Percentiles rank a stretch among this genome's conserved stretches.
Evolutionary conservation across 257 asterid species (phyloP).

Genomic region (Gentiana dahurica): DNA sequence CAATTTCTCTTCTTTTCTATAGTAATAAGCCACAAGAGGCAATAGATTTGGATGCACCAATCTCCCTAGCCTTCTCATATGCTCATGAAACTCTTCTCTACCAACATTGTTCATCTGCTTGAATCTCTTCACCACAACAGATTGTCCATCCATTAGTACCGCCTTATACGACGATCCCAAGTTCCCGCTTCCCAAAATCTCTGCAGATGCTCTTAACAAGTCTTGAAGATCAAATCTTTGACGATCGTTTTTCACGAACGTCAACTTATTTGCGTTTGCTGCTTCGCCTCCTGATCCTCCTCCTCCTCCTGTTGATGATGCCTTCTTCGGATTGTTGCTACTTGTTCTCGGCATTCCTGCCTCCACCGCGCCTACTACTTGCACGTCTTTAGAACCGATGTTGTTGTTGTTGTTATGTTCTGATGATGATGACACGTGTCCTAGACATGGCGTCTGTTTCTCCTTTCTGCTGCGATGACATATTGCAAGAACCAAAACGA

Average conservation of each 20-base stretch:
- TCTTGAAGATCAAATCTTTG: slow-evolving; percentile 68
- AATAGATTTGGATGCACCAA: slow-evolving; percentile 57
- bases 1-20: slow-evolving; percentile 85
- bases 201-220: slow-evolving; percentile 80
- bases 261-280: slow-evolving; percentile 41
- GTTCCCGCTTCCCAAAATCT: slow-evolving; percentile 75
- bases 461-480: slow-evolving; percentile 20
- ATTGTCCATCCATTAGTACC: slow-evolving; percentile 59
- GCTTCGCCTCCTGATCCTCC: slow-evolving; percentile 7
- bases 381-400: not conserved
- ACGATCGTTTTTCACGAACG: slow-evolving; percentile 60
- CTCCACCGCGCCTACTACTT: too few relatives aligned
- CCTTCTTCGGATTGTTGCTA: slow-evolving; percentile 3
- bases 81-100: slow-evolving; percentile 77
- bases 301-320: not conserved
- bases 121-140: slow-evolving; percentile 74
- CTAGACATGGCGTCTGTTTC: not conserved
- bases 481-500: slow-evolving; percentile 31
- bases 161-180: slow-evolving; percentile 93
- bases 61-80: slow-evolving; percentile 75
- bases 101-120: slow-evolving; percentile 65
- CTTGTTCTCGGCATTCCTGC: not conserved
- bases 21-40: slow-evolving; percentile 74
- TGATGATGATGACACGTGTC: slow-evolving; percentile 14
- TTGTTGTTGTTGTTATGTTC: slow-evolving; percentile 11